Conservation (phyloP, 2,329 filamentous ascomycete species). For the Pseudocercospora crystallina region DNA sequence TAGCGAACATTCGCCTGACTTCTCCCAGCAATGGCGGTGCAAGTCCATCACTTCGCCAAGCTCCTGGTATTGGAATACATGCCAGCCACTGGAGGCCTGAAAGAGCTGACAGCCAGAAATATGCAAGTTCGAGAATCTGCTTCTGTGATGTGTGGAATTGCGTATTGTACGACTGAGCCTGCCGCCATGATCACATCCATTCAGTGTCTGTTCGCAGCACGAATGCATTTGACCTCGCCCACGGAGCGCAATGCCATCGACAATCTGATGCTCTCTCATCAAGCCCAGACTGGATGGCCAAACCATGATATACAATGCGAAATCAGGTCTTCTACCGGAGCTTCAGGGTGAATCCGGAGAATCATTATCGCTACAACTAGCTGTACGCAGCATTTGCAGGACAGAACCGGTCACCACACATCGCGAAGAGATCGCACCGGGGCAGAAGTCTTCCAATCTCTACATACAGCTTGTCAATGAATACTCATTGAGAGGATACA, state of each 20-base stretch:
- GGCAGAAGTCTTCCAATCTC: no score
- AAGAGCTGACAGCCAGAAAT: slow-evolving; percentile 46
- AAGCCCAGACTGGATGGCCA: slow-evolving; percentile 41
- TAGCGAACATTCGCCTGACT: no score
- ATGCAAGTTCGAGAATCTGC: slow-evolving; percentile 44
- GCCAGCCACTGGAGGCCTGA: slow-evolving; percentile 31
- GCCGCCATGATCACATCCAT: slow-evolving; percentile 41
- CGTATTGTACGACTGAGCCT: slow-evolving; percentile 41
- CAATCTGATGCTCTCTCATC: slow-evolving; percentile 36
- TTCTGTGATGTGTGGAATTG: slow-evolving; percentile 50
- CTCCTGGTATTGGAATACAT: slow-evolving; percentile 52
- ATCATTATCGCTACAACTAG: no score
- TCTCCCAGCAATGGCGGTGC: slow-evolving; percentile 47
- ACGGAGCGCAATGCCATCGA: slow-evolving; percentile 35
- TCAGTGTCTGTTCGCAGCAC: slow-evolving; percentile 42
- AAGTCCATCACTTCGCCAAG: slow-evolving; percentile 51
- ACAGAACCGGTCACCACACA: no score
- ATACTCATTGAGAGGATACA: no score
- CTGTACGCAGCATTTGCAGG: no score
- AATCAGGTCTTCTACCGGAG: no score
- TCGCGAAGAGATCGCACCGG: no score
- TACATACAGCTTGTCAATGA: no score
- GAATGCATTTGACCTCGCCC: slow-evolving; percentile 38
- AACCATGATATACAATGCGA: no score
- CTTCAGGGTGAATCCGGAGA: no score